phyloP scores from a whole-genome alignment of 257 asterid species.

The Phtheirospermum japonicum region DNA sequence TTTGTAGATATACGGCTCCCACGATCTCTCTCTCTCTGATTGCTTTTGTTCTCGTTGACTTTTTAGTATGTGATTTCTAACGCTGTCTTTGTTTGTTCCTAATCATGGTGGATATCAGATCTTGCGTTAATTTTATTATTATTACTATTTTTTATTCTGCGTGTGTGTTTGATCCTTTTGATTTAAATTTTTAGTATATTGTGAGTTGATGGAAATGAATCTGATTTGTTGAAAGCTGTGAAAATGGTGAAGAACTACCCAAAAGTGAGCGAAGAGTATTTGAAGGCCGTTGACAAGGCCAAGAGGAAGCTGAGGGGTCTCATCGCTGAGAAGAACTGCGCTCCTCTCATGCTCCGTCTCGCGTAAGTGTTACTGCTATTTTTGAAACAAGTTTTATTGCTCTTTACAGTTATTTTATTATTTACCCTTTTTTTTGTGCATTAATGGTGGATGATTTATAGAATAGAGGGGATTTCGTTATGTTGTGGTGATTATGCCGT shows the following conservation, averaged over 20 bases:
- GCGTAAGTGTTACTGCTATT: slow-evolving; percentile 48
- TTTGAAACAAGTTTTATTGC: slow-evolving; percentile 20
- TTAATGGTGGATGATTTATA: background rate
- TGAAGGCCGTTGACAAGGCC: slow-evolving; percentile 69
- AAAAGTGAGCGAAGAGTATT: slow-evolving; percentile 73
- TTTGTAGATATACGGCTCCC: slow-evolving; percentile 18
- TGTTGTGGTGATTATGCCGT: background rate
- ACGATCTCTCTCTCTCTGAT: slow-evolving; percentile 9
- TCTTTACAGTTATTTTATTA: background rate
- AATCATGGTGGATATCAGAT: background rate
- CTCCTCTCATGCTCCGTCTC: slow-evolving; percentile 86
- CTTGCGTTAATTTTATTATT: background rate
- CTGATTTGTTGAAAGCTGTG: slow-evolving; percentile 25
- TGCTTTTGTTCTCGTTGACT: slow-evolving; percentile 28
- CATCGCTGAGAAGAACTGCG: slow-evolving; percentile 85
- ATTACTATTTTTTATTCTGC: background rate
- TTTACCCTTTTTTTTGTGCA: background rate
- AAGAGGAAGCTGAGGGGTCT: slow-evolving; percentile 85
- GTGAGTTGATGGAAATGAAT: slow-evolving; percentile 7
- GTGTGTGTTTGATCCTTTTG: background rate
- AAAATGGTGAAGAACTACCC: slow-evolving; percentile 84
- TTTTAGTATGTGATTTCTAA: slow-evolving; percentile 1
- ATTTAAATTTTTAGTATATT: background rate
- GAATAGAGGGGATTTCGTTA: background rate
- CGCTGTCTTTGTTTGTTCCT: background rate